A percentile compares a stretch with the other conserved stretches of the same genome.
phyloP scores from a whole-genome alignment of 2,329 filamentous ascomycete genomes.

The Podosphaera xanthii region DNA sequence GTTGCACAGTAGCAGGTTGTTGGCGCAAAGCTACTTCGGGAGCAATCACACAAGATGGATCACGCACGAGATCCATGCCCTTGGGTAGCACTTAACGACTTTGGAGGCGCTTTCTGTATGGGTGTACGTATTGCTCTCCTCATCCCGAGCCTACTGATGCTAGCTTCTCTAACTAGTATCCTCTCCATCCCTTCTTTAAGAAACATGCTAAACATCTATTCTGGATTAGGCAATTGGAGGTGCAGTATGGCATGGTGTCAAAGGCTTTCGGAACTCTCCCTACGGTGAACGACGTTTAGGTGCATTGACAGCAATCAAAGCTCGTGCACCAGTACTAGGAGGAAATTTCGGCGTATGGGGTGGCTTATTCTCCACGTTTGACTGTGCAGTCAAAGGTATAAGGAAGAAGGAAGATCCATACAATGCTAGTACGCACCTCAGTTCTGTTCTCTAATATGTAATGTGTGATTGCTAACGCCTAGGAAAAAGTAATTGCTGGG shows the following conservation, averaged over 20 bases:
- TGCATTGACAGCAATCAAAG: slow-evolving; percentile 91
- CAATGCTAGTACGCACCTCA: slow-evolving; percentile 46
- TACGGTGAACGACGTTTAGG: slow-evolving; percentile 92
- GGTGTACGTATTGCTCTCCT: slow-evolving; percentile 36
- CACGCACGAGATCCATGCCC: slow-evolving; percentile 93
- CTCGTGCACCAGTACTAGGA: slow-evolving; percentile 81
- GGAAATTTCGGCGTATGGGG: slow-evolving; percentile 98
- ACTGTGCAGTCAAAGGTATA: slow-evolving; percentile 87
- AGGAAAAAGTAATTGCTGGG: slow-evolving; percentile 49
- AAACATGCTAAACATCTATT: neutral
- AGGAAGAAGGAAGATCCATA: slow-evolving; percentile 95
- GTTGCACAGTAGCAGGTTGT: neutral
- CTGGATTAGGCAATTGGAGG: slow-evolving; percentile 41
- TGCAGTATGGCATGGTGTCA: slow-evolving; percentile 89
- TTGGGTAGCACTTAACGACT: slow-evolving; percentile 90
- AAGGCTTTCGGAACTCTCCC: slow-evolving; percentile 74
- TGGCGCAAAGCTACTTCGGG: neutral
- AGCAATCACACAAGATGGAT: slow-evolving; percentile 40
- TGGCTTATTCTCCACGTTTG: slow-evolving; percentile 83
- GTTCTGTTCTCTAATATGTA: neutral
- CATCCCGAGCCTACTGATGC: no score
- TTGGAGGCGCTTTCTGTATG: slow-evolving; percentile 92
- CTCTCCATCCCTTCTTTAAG: neutral
- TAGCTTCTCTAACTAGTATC: neutral
- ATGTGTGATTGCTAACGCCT: slow-evolving; percentile 4